phyloP scores from a whole-genome alignment of 257 asterid species.

The Solanum virginianum region DNA sequence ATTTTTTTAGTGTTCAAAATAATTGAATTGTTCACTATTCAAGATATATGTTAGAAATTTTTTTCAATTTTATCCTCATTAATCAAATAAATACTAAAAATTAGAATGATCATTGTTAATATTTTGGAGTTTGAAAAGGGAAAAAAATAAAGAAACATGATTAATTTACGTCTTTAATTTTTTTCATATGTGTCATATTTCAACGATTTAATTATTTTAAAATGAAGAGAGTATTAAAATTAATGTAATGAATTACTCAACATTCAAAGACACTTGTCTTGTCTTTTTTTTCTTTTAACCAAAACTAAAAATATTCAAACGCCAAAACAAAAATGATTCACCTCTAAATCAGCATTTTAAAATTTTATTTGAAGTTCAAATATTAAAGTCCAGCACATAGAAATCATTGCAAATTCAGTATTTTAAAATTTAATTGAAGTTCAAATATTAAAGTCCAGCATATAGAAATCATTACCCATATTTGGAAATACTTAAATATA shows the following conservation, averaged over 20 bases:
- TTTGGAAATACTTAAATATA: background rate
- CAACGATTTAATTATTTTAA: too few relatives aligned
- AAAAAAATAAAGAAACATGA: too few relatives aligned
- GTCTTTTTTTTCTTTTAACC: background rate
- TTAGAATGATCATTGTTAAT: too few relatives aligned
- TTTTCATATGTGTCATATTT: too few relatives aligned
- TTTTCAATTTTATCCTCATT: too few relatives aligned
- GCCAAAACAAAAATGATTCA: background rate
- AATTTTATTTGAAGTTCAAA: background rate
- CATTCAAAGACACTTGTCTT: background rate
- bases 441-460: background rate
- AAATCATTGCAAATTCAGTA: too few relatives aligned
- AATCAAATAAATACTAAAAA: too few relatives aligned
- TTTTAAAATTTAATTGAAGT: background rate
- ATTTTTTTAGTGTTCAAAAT: too few relatives aligned
- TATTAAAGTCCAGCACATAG: background rate
- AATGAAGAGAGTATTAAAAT: background rate
- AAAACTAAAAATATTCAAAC: background rate
- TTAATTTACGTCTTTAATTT: too few relatives aligned
- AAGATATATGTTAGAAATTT: too few relatives aligned
- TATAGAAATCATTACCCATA: background rate
- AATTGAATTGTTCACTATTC: too few relatives aligned
- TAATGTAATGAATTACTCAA: background rate
- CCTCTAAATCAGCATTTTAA: background rate
- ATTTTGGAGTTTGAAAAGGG: too few relatives aligned